Conservation (phyloP, 2,329 filamentous ascomycete genomes). For the Cryphonectria nitschkei region DNA sequence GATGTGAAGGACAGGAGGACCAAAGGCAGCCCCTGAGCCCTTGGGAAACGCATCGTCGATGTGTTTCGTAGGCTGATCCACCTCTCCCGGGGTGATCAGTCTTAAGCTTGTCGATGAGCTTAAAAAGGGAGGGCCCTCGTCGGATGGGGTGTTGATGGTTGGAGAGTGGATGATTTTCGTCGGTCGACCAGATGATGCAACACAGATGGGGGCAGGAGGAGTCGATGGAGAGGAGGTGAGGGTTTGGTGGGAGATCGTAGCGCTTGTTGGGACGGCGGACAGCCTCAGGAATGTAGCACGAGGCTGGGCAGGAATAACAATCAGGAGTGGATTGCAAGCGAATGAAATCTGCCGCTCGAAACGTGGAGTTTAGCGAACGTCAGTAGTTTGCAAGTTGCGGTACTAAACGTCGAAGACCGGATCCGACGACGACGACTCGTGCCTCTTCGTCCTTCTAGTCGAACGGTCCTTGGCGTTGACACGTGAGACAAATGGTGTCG, state of each 20-base stretch:
- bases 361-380: not conserved
- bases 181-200: slow-evolving; percentile 1
- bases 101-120: slow-evolving; percentile 9
- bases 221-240: not conserved
- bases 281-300: not conserved
- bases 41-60: slow-evolving; percentile 24
- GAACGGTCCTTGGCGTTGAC: slow-evolving; percentile 7
- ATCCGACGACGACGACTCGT: not conserved
- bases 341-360: not conserved
- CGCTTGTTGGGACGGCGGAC: not conserved
- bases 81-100: slow-evolving; percentile 5
- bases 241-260: not conserved
- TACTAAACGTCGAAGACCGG: not conserved
- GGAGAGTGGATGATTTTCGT: not conserved
- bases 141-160: not conserved
- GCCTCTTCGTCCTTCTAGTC: slow-evolving; percentile 5
- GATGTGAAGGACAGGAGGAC: slow-evolving; percentile 16
- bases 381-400: slow-evolving; percentile 3
- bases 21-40: slow-evolving; percentile 18
- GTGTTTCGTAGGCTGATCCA: slow-evolving; percentile 3
- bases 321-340: slow-evolving; percentile 5
- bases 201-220: not conserved
- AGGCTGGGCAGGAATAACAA: slow-evolving; percentile 8
- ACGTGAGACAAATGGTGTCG: slow-evolving; percentile 8
- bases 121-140: not conserved